These are phyloP conservation scores for Fusarium humuli DNA, from an alignment of 2,329 filamentous ascomycete species.

Conservation along the genomic window DNA sequence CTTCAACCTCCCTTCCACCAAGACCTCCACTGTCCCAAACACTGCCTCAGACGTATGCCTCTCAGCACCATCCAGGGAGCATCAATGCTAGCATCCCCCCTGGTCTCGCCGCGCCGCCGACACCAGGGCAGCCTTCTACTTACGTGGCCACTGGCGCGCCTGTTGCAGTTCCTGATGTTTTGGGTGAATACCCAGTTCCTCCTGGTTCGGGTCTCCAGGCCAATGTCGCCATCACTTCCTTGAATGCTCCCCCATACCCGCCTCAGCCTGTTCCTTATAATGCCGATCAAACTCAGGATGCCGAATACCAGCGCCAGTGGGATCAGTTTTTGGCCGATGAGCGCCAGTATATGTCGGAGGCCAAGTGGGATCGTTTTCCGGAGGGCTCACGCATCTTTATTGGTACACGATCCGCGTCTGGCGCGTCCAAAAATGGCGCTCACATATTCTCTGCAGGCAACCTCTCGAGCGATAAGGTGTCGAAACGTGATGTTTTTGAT, in stretches of 20 bases:
- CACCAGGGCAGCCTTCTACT: slow-evolving; percentile 50
- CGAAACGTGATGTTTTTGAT: slow-evolving; percentile 93
- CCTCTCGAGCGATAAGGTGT: slow-evolving; percentile 90
- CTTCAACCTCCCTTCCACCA: slow-evolving; percentile 60
- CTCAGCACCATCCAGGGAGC: slow-evolving; percentile 52
- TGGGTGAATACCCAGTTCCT: slow-evolving; percentile 49
- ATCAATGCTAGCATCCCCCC: slow-evolving; percentile 49
- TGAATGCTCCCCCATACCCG: slow-evolving; percentile 51
- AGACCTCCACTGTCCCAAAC: slow-evolving; percentile 58
- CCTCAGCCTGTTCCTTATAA: slow-evolving; percentile 46
- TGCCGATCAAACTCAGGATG: slow-evolving; percentile 51
- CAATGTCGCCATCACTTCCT: slow-evolving; percentile 44
- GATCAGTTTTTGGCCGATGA: slow-evolving; percentile 80
- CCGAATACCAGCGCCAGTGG: slow-evolving; percentile 72
- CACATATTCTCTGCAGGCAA: slow-evolving; percentile 72
- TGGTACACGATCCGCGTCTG: slow-evolving; percentile 64
- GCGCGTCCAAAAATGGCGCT: slow-evolving; percentile 43
- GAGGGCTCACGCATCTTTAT: slow-evolving; percentile 83
- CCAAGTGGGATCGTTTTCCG: slow-evolving; percentile 84
- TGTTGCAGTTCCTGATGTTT: slow-evolving; percentile 49
- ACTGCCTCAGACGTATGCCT: slow-evolving; percentile 52
- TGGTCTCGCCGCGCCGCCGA: slow-evolving; percentile 47
- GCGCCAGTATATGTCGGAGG: slow-evolving; percentile 79
- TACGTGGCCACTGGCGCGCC: slow-evolving; percentile 51
- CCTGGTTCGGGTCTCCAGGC: slow-evolving; percentile 48